Percentiles rank a stretch among this genome's conserved stretches.
Evolutionary conservation across 2,329 filamentous ascomycete genomes (phyloP).

Genomic region (Phialophora tarda): DNA sequence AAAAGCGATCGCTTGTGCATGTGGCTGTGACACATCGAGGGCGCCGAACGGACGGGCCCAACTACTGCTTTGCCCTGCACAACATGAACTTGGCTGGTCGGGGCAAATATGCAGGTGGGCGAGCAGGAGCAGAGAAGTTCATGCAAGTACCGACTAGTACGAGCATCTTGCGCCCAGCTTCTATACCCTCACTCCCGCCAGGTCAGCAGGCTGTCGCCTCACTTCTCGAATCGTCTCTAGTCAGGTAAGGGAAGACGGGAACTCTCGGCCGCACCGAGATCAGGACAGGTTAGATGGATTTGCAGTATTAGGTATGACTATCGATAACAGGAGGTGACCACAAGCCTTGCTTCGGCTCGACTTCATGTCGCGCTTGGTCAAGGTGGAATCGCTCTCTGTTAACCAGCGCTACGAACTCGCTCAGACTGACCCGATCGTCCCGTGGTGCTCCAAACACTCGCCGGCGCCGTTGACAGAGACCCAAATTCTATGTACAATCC

Average conservation of each 20-base stretch:
- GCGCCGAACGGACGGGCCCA: neutral
- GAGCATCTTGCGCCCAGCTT: conserved; percentile 9
- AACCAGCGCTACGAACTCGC: neutral
- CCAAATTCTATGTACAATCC: conserved; percentile 31
- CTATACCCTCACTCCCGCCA: neutral
- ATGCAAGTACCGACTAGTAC: neutral
- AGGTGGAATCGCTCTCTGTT: neutral
- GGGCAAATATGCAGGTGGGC: neutral
- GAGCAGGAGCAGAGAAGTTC: neutral
- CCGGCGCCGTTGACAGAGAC: conserved; percentile 12
- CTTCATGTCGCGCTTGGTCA: neutral
- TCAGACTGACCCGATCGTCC: neutral
- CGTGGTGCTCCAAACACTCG: conserved; percentile 7
- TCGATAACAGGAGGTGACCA: conserved; percentile 1
- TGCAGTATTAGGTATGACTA: conserved; percentile 15
- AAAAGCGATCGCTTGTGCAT: conserved; percentile 1
- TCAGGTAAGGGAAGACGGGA: neutral
- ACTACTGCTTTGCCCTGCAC: too few relatives aligned
- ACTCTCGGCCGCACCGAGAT: neutral
- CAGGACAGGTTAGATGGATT: neutral
- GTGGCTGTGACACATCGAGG: neutral
- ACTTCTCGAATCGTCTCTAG: conserved; percentile 11
- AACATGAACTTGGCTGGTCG: too few relatives aligned
- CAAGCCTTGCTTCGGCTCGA: neutral
- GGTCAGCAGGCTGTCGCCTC: conserved; percentile 13